A percentile compares a stretch with the other conserved stretches of the same genome.
phyloP scores from a whole-genome alignment of 1,284 basidiomycete species.

The Fomitiporia mediterranea region DNA sequence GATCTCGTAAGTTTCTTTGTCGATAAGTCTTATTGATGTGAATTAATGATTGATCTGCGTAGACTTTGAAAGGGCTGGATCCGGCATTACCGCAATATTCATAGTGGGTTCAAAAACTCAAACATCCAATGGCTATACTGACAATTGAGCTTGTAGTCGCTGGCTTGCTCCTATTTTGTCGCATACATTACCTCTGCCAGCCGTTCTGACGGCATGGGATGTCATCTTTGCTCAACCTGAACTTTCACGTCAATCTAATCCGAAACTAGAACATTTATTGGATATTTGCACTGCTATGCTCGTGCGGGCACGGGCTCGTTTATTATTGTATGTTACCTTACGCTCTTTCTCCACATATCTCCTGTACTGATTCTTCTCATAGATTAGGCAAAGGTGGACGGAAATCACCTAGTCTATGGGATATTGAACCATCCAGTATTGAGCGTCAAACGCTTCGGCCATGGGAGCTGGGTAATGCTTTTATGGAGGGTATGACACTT shows the following conservation, averaged over 20 bases:
- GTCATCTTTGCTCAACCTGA: constrained; percentile 56
- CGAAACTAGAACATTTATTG: constrained; percentile 61
- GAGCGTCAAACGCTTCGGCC: constrained; percentile 44
- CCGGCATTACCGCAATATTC: constrained; percentile 75
- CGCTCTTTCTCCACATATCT: neutral
- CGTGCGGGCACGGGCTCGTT: constrained; percentile 46
- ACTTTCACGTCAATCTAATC: constrained; percentile 49
- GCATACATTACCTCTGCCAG: constrained; percentile 61
- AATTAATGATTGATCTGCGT: constrained; percentile 15
- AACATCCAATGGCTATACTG: constrained; percentile 14
- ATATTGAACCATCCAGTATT: constrained; percentile 38
- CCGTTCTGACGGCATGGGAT: constrained; percentile 65
- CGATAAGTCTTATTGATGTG: neutral
- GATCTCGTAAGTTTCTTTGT: constrained; percentile 47
- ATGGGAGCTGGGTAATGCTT: constrained; percentile 58
- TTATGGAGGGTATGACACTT: constrained; percentile 59
- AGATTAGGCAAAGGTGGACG: constrained; percentile 51
- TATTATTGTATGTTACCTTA: constrained; percentile 44
- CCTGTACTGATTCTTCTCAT: neutral
- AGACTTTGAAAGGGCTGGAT: constrained; percentile 61
- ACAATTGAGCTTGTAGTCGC: constrained; percentile 43
- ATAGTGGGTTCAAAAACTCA: constrained; percentile 47
- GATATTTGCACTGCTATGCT: constrained; percentile 68
- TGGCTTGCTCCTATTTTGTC: constrained; percentile 73
- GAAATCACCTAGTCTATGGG: constrained; percentile 51